These are phyloP conservation scores for Agaricus bisporus DNA, from an alignment of 768 basidiomycete species.

Conservation along the genomic window DNA sequence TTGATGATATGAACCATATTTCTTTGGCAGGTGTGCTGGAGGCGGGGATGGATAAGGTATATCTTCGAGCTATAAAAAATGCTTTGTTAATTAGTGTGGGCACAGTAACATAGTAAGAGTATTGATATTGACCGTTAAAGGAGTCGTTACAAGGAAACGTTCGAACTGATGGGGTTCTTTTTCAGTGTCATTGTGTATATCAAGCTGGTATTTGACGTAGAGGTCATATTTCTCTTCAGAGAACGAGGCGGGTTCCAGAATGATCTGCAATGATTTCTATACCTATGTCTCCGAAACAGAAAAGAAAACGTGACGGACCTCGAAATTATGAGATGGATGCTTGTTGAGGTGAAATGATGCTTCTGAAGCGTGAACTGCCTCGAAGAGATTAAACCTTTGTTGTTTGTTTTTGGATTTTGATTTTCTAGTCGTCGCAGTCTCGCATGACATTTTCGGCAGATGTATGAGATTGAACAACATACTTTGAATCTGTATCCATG, in stretches of 20 bases:
- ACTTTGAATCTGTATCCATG: conserved; percentile 15
- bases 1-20: conserved; percentile 93
- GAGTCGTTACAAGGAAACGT: conserved; percentile 75
- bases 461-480: neutral
- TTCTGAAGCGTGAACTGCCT: conserved; percentile 57
- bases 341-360: conserved; percentile 22
- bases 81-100: neutral
- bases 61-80: conserved; percentile 38
- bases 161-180: conserved; percentile 49
- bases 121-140: conserved; percentile 54
- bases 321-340: conserved; percentile 46
- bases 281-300: neutral
- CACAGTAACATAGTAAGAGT: neutral
- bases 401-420: conserved; percentile 17
- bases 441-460: neutral
- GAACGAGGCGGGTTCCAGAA: conserved; percentile 69
- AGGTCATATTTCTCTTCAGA: conserved; percentile 78
- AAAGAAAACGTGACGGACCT: conserved; percentile 32
- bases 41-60: conserved; percentile 51
- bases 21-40: conserved; percentile 55
- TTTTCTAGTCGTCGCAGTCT: neutral
- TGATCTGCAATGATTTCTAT: conserved; percentile 44
- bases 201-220: conserved; percentile 69
- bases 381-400: conserved; percentile 33
- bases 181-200: conserved; percentile 67